phyloP scores from a whole-genome alignment of 192 early-diverging fungal genomes.

The Jimgerdemannia flammicorona region DNA sequence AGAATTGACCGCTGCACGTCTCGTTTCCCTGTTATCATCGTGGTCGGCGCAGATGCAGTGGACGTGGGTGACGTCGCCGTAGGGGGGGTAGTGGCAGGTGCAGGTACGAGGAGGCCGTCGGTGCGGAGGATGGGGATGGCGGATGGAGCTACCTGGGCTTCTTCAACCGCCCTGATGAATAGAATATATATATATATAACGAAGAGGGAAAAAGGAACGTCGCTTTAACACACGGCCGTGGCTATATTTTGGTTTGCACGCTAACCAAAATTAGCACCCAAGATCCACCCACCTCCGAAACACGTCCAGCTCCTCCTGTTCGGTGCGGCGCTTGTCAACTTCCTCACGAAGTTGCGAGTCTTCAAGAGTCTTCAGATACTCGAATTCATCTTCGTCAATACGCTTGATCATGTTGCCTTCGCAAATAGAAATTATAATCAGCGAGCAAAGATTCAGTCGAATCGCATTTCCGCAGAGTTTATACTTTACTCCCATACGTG shows the following conservation, averaged over 20 bases:
- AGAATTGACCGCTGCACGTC: background rate
- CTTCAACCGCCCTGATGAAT: background rate
- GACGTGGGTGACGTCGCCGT: too few relatives aligned
- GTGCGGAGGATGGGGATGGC: background rate
- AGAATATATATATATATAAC: too few relatives aligned
- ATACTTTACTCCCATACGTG: background rate
- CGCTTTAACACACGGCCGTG: too few relatives aligned
- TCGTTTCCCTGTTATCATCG: background rate
- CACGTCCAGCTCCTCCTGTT: conserved; percentile 37
- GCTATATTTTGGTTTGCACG: too few relatives aligned
- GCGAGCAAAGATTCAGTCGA: too few relatives aligned
- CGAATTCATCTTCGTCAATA: conserved; percentile 66
- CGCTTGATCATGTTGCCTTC: conserved; percentile 60
- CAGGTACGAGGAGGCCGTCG: background rate
- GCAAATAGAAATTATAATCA: too few relatives aligned
- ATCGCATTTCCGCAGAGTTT: too few relatives aligned
- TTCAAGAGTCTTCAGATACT: conserved; percentile 59
- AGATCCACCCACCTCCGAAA: conserved; percentile 43
- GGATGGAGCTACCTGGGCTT: background rate
- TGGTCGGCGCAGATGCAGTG: background rate
- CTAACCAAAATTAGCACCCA: background rate
- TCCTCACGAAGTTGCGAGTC: conserved; percentile 44
- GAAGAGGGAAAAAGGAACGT: background rate
- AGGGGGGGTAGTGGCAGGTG: background rate
- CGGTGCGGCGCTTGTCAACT: conserved; percentile 33